Percentiles rank a stretch among this genome's conserved stretches.
Conservation (phyloP, 106 monocot species). For the Ottelia alismoides region DNA sequence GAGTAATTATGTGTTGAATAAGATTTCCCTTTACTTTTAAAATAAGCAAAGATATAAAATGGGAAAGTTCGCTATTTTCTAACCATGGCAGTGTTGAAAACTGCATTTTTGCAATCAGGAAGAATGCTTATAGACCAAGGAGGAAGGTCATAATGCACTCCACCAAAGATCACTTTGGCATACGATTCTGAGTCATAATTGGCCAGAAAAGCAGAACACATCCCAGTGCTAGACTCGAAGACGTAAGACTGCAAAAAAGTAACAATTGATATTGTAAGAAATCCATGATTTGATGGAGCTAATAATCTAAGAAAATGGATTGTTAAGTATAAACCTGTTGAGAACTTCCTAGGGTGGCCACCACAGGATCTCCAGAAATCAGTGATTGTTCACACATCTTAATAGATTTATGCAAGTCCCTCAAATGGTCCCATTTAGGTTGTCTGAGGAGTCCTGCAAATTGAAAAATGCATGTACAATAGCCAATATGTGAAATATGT, state of each 20-base stretch:
- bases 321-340: constrained; percentile 45
- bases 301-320: too few species aligned
- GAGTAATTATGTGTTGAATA: too few species aligned
- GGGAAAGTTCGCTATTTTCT: constrained; percentile 5
- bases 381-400: constrained; percentile 79
- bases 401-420: constrained; percentile 76
- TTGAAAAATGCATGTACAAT: too few species aligned
- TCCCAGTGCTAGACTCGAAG: constrained; percentile 50
- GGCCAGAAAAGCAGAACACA: constrained; percentile 86
- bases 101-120: constrained; percentile 78
- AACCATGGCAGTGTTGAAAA: constrained; percentile 92
- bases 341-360: constrained; percentile 48
- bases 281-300: too few species aligned
- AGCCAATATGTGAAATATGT: too few species aligned
- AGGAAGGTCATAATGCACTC: constrained; percentile 74
- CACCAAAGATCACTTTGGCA: constrained; percentile 66
- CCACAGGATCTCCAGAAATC: constrained; percentile 58
- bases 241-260: constrained; percentile 40
- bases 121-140: constrained; percentile 98
- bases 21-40: not conserved
- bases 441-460: constrained; percentile 81
- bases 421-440: constrained; percentile 98
- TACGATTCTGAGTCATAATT: constrained; percentile 47
- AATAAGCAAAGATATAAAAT: not conserved
- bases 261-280: not conserved